Base-by-base conservation (phyloP, 768 basidiomycete genomes). In the Cyclocybe aegerita region DNA sequence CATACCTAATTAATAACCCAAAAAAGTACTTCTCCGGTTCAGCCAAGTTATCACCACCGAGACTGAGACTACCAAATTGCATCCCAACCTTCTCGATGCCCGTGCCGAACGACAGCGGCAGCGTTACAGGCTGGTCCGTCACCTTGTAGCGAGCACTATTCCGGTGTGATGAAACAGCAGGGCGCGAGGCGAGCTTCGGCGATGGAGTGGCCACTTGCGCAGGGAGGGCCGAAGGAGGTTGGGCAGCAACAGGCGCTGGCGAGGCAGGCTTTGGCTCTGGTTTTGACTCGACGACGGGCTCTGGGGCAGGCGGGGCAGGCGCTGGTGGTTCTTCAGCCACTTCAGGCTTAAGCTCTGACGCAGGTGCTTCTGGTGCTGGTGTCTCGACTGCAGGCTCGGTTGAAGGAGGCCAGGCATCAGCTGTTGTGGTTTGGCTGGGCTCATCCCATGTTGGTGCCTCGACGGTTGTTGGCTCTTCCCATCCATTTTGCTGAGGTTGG, bases 31-130 rank as follows among this genome's bases (percentile, higher is more conserved):
- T 59, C 49, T 72, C 71, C 30, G 73, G 53, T 36, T 84, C 85
- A 31, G 82, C 65, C n/a, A 79, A 68, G 52, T 66, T 73, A 45
- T 90, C 88, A 6, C 84, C 87, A 32, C 82, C 82, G 33, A 93
- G 76, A 65, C 82, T 88, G 59, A 93, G 69, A 65, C 89, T 92
- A 44, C 90, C 90, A 62, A 93, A 93, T 61, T 92, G 90, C 90
- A 93, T 91, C 43, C 90, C 90, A 45, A 93, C 72, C 63, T 89
- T 91, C 62, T 91, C 90, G 16, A 88, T 63, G 12, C 76, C 76
- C 32, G 78, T 60, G 30, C 81, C 79, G 64, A 86, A 86, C 45
- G 78, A 81, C 39, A 78, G 77, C 1, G 90, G 89, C 80, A 92
- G 84, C 49, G 92, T 85, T 12, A 93, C 91, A 34, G 90, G 82